Conservation (phyloP, 2,329 filamentous ascomycete genomes). For the Acarospora socialis region DNA sequence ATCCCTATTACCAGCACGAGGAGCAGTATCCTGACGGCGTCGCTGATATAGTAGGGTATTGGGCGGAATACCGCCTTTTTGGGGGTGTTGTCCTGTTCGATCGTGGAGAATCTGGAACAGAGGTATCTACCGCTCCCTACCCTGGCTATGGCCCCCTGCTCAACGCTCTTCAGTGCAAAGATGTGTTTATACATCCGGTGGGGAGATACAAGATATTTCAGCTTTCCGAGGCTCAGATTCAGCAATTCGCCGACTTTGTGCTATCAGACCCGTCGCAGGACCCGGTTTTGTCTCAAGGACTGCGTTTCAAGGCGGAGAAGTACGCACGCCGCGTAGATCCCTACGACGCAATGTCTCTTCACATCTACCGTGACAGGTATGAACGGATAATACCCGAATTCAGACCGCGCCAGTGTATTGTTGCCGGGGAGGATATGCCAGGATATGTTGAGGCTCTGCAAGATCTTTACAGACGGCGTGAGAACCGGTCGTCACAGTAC, state of each 20-base stretch:
- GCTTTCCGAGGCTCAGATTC: slow-evolving; percentile 7
- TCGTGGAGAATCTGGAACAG: slow-evolving; percentile 8
- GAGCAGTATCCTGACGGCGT: slow-evolving; percentile 17
- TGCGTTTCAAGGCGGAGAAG: slow-evolving; percentile 7
- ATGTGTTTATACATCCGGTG: slow-evolving; percentile 8
- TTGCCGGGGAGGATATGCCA: no score
- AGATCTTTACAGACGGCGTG: no score
- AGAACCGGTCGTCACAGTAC: no score
- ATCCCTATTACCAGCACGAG: slow-evolving; percentile 1
- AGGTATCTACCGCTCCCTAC: slow-evolving; percentile 2
- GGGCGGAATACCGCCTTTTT: slow-evolving; percentile 16
- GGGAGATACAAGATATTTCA: slow-evolving; percentile 3
- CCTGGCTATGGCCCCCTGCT: neutral
- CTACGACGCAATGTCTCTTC: slow-evolving; percentile 4
- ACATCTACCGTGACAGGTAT: slow-evolving; percentile 9
- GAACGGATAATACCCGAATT: no score
- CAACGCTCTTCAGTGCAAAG: slow-evolving; percentile 4
- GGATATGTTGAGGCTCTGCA: no score
- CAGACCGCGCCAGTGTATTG: no score
- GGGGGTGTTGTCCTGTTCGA: slow-evolving; percentile 19
- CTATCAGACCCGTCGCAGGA: neutral
- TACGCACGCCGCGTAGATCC: slow-evolving; percentile 8
- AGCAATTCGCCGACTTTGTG: slow-evolving; percentile 4
- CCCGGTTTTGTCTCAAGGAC: neutral
- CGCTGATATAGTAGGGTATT: slow-evolving; percentile 17